Conservation (phyloP, 148 eudicot species). For the Heliamphora exappendiculata region DNA sequence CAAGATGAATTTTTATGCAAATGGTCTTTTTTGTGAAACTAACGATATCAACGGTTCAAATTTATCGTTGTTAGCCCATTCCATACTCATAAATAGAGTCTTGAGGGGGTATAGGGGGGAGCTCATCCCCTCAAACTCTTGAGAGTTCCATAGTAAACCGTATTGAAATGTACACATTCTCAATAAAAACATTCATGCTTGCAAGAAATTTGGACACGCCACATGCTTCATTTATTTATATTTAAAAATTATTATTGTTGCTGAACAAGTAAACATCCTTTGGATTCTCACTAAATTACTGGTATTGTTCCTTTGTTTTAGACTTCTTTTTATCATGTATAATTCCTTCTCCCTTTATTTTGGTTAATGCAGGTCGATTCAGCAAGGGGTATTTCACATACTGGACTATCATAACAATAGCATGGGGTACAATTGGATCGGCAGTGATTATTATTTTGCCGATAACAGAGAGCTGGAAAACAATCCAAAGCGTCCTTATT, state of each 20-base stretch:
- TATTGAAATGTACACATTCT: not conserved
- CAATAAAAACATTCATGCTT: not conserved
- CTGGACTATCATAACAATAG: slow-evolving; percentile 82
- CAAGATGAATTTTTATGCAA: too few relatives aligned
- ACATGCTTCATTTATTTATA: not conserved
- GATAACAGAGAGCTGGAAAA: slow-evolving; percentile 75
- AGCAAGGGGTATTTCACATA: slow-evolving; percentile 73
- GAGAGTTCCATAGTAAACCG: not conserved
- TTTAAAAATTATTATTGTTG: not conserved
- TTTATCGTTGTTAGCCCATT: too few relatives aligned
- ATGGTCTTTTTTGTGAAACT: too few relatives aligned
- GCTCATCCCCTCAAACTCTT: not conserved
- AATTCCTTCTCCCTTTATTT: not conserved
- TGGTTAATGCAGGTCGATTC: slow-evolving; percentile 52
- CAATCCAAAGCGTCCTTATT: slow-evolving; percentile 45
- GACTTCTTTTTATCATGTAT: not conserved
- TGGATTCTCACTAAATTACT: not conserved
- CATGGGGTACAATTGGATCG: slow-evolving; percentile 91
- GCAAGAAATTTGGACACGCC: not conserved
- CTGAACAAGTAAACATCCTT: not conserved
- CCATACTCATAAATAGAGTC: too few relatives aligned
- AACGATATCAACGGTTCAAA: too few relatives aligned
- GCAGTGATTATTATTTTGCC: slow-evolving; percentile 76
- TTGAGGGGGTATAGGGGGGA: too few relatives aligned
- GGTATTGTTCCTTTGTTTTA: not conserved